A percentile compares a stretch with the other conserved stretches of the same genome.
These are phyloP conservation scores for Ligustrum vulgare DNA, from an alignment of 257 asterid species.

Conservation along the genomic window DNA sequence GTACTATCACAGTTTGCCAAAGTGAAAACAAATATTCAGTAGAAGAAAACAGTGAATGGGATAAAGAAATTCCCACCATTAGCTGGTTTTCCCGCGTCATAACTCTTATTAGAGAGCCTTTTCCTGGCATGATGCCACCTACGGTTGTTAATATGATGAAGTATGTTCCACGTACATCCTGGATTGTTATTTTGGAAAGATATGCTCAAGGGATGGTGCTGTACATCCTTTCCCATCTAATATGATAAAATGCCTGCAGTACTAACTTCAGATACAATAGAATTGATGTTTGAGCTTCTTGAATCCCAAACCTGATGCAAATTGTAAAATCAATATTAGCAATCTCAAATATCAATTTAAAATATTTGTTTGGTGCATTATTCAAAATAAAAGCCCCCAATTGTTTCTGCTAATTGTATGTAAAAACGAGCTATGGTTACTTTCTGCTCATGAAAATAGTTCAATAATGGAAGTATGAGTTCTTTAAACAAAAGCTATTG, in stretches of 20 bases:
- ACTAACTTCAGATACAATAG: background rate
- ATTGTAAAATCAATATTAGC: background rate
- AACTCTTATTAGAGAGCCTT: conserved; percentile 47
- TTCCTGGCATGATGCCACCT: conserved; percentile 54
- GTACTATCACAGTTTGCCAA: background rate
- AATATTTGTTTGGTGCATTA: background rate
- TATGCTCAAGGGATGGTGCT: conserved; percentile 30
- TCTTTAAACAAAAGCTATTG: background rate
- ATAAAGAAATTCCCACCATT: conserved; percentile 25
- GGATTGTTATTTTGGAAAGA: conserved; percentile 39
- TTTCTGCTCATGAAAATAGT: background rate
- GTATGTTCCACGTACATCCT: conserved; percentile 62
- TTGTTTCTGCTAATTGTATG: background rate
- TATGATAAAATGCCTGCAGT: background rate
- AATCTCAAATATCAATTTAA: background rate
- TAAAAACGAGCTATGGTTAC: background rate
- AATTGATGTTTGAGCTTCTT: background rate
- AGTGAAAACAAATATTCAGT: background rate
- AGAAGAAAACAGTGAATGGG: background rate
- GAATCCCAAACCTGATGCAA: conserved; percentile 14
- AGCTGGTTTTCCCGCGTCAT: conserved; percentile 28
- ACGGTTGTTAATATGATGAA: conserved; percentile 58
- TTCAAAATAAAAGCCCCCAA: background rate
- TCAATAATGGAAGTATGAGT: background rate
- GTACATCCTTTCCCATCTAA: conserved; percentile 45